Percentiles rank a stretch among this genome's conserved stretches.
Conservation (phyloP, 345 rosid species). For the Eucalyptus cladocalyx region DNA sequence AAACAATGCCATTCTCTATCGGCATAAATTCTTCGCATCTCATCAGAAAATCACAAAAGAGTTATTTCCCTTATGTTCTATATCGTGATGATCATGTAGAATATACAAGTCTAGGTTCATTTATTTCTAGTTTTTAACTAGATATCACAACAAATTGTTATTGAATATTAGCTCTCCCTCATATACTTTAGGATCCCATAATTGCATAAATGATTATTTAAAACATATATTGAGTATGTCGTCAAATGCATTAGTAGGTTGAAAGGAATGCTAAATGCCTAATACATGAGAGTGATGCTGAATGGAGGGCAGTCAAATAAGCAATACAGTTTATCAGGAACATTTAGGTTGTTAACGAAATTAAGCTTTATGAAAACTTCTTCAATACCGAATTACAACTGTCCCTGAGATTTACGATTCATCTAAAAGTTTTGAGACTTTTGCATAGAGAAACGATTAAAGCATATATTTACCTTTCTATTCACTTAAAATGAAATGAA, state of each 20-base stretch:
- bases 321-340: neutral
- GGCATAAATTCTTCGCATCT: neutral
- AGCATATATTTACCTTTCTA: neutral
- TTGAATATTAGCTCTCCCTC: neutral
- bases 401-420: neutral
- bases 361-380: neutral
- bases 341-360: neutral
- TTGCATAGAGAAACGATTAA: neutral
- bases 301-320: neutral
- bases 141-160: neutral
- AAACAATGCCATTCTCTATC: neutral
- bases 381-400: neutral
- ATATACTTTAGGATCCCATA: neutral
- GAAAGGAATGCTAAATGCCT: neutral
- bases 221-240: neutral
- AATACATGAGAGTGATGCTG: neutral
- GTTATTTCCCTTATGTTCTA: neutral
- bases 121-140: neutral
- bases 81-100: neutral
- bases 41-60: neutral
- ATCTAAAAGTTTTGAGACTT: neutral
- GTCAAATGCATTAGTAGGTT: neutral
- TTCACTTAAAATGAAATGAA: neutral
- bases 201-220: neutral
- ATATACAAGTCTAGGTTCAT: neutral